Base-by-base conservation (phyloP, 23 red algal genomes). In the Gracilaria domingensis region DNA sequence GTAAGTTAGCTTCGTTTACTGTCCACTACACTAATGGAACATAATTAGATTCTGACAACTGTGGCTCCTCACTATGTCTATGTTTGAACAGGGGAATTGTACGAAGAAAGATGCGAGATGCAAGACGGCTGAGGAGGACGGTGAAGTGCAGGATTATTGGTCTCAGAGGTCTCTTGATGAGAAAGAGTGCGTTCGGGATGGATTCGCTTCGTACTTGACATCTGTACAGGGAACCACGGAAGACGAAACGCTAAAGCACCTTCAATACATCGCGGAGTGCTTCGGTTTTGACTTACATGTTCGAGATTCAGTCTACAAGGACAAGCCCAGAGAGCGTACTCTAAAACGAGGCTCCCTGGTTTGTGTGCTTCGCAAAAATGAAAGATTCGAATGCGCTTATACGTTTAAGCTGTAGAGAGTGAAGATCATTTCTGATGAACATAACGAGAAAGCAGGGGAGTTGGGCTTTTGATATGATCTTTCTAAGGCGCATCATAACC, bases 401-500 rank as follows among this genome's bases (percentile, higher is more conserved):
- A 1, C 17, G 18, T 55, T 49, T 8, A 7, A 12, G 0, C 40
- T 44, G 0, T 25, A 50, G 2, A 44, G 40, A 38, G 49, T 28
- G 34, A 76, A 6, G 23, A 50, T 32, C n/a, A 50, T 28, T 8
- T 8, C 6, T 16, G 49, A 50, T 28, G 40, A 50, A 16, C 23
- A 39, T 40, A 35, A 35, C 9, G 8, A 13, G 40, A 26, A 28
- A 39, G 72, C 20, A 16, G 25, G 40, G 72, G 72, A 49, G 9
- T 49, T 33, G 49, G 29, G 24, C 2, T 76, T 49, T 76, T 30
- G 72, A 0, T 76, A 50, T 26, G 72, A 76, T 16, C 33, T 44
- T 21, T 49, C n/a, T 28, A 76, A 76, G 9, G 25, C 49, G 6
- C 49, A 38, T 76, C 72, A 76, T 40, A 76, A 76, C 26, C 72